phyloP scores from a whole-genome alignment of 805 yeast genomes.

The Sporopachydermia lactativora region DNA sequence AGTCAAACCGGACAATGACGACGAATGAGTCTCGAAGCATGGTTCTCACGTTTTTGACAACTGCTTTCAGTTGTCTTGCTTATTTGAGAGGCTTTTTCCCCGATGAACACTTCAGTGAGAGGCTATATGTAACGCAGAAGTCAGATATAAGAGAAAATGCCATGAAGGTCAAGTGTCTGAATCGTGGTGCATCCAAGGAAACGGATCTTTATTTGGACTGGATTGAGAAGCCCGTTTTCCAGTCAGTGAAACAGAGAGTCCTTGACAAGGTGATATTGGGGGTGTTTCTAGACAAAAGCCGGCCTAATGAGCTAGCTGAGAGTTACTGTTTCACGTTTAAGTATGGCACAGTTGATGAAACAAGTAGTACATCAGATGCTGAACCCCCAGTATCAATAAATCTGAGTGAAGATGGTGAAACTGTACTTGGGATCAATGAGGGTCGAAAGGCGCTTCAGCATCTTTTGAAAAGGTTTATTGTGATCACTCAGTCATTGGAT shows the following conservation, averaged over 20 bases:
- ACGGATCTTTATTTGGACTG: constrained; percentile 38
- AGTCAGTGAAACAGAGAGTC: constrained; percentile 28
- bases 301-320: constrained; percentile 32
- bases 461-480: constrained; percentile 35
- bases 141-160: constrained; percentile 18
- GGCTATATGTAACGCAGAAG: constrained; percentile 20
- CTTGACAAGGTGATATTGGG: constrained; percentile 32
- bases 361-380: constrained; percentile 12
- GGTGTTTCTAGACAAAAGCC: constrained; percentile 26
- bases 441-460: constrained; percentile 33
- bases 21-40: constrained; percentile 26
- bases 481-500: constrained; percentile 38
- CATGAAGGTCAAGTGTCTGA: constrained; percentile 33
- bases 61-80: constrained; percentile 44
- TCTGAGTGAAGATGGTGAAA: neutral
- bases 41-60: constrained; percentile 32
- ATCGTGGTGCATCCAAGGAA: constrained; percentile 29
- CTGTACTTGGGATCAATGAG: constrained; percentile 15
- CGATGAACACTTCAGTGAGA: constrained; percentile 38
- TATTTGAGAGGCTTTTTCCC: constrained; percentile 43
- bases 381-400: constrained; percentile 5
- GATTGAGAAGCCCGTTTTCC: constrained; percentile 37
- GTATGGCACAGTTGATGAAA: constrained; percentile 22
- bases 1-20: too few species aligned
- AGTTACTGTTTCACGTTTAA: constrained; percentile 35